Evolutionary conservation across 768 basidiomycete genomes (phyloP).

Genomic region (Boletales sp.): DNA sequence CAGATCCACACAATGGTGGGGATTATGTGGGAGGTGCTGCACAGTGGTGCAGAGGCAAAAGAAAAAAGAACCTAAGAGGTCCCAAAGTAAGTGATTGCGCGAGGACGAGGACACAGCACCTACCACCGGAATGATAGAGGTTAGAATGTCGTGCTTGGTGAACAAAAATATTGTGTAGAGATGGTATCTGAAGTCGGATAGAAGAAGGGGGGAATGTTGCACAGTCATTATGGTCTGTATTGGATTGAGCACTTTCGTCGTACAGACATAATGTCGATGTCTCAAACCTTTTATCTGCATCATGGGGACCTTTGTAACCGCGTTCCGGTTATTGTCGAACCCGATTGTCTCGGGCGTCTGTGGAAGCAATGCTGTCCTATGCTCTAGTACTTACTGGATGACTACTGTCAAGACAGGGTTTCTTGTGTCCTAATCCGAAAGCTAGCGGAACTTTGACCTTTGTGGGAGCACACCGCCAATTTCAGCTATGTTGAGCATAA

Average conservation of each 20-base stretch:
- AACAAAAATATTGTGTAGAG: constrained; percentile 37
- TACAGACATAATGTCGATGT: neutral
- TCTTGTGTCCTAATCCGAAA: no score
- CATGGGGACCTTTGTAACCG: no score
- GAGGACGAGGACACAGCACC: constrained; percentile 3
- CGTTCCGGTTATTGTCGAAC: no score
- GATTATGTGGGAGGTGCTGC: constrained; percentile 9
- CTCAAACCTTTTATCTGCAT: no score
- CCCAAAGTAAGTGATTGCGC: neutral
- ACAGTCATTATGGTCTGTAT: constrained; percentile 10
- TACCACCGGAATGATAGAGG: constrained; percentile 46
- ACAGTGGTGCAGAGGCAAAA: constrained; percentile 30
- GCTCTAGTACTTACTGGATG: no score
- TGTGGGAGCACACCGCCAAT: no score
- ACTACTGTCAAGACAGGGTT: no score
- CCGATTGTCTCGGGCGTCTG: no score
- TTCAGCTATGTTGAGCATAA: no score
- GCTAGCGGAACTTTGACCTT: no score
- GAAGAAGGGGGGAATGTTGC: neutral
- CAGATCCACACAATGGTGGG: constrained; percentile 41
- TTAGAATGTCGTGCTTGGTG: constrained; percentile 45
- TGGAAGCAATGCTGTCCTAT: no score
- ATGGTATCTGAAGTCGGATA: constrained; percentile 17
- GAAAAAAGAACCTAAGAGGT: constrained; percentile 33
- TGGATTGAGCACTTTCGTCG: neutral